Base-by-base conservation (phyloP, 2,329 filamentous ascomycete genomes). In the Epicoccum sorghinum region DNA sequence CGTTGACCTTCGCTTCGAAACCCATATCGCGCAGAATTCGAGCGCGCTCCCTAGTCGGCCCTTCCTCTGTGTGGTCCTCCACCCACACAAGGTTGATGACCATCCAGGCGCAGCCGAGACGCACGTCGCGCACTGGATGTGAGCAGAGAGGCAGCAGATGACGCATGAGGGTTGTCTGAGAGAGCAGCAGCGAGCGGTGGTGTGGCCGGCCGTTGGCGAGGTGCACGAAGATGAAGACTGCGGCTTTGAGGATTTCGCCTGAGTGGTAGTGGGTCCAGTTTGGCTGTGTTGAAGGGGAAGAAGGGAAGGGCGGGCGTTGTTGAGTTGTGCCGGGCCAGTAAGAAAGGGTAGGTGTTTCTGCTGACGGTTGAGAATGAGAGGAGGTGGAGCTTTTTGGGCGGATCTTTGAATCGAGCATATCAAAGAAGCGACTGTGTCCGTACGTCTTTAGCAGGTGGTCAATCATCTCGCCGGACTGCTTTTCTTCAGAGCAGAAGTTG, bases 31-130 rank as follows among this genome's bases (percentile, higher is more conserved):
- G 84, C 39, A 99, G 79, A 69, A 89, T 87, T 10, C 77, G 72
- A 0, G 87, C 88, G 47, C 95, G 83, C 64, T 87, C 82, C 27
- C 83, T 79, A 58, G 89, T 90, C 8, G 83, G 84, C 22, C 81
- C 78, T 18, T 80, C 78, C 63, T 96, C 92, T 27, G 76, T 81
- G 6, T 83, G 81, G 65, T 93, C 88, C 58, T 97, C 93, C 58
- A 88, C 82, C 81, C 89, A 96, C 0, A 90, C 89, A 38, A 99
- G 82, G 70, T 97, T 97, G 70, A 88, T 89, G 39, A 96, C 82
- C 38, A 96, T 81, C 83, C 93, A 93, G 60, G 91, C 91, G 63
- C 95, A 86, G 40, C 88, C 88, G 18, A 87, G 82, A 5, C 93
- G 87, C 6, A 99, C 88, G 37, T 89, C 85, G 40, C 84, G 83